A percentile compares a stretch with the other conserved stretches of the same genome.
Evolutionary conservation across 116 monocot species (phyloP).

Genomic region (Posidonia oceanica): DNA sequence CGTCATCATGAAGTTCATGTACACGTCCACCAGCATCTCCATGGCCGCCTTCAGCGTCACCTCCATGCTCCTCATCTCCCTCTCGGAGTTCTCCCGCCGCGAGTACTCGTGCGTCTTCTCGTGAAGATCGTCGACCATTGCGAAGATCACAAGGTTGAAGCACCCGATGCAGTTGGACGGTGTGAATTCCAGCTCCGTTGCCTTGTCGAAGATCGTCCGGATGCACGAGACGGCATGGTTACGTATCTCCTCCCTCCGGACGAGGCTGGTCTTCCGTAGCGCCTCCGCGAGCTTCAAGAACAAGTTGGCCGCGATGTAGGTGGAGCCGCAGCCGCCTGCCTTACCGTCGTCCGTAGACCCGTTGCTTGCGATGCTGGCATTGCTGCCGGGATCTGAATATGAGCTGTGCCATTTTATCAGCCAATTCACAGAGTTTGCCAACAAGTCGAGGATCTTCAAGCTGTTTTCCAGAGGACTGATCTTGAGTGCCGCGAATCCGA

Average conservation of each 20-base stretch:
- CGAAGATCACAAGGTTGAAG: conserved; percentile 79
- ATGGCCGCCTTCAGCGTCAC: conserved; percentile 44
- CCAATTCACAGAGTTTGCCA: conserved; percentile 56
- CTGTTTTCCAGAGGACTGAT: conserved; percentile 67
- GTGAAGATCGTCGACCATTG: conserved; percentile 85
- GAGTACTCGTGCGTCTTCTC: conserved; percentile 91
- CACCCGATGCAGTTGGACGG: conserved; percentile 44
- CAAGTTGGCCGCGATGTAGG: conserved; percentile 30
- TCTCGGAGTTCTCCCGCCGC: conserved; percentile 44
- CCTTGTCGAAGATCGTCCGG: conserved; percentile 31
- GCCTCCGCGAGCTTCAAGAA: conserved; percentile 70
- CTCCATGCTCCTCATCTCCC: conserved; percentile 82
- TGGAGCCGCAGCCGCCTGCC: not conserved
- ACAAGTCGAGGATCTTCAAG: conserved; percentile 41
- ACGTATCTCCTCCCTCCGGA: conserved; percentile 81
- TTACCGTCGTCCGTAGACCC: not conserved
- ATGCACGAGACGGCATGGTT: conserved; percentile 62
- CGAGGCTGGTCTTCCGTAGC: conserved; percentile 59
- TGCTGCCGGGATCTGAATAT: conserved; percentile 41
- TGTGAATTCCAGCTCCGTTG: conserved; percentile 43
- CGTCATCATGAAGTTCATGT: conserved; percentile 32
- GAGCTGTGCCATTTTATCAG: conserved; percentile 65
- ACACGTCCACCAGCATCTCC: conserved; percentile 65
- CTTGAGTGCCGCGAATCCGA: conserved; percentile 69
- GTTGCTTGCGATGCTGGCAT: conserved; percentile 8